Evolutionary conservation across 805 yeast species (phyloP), one percentile per base, ranked within the genome.

Genomic region (Zygoascus tannicola): DNA sequence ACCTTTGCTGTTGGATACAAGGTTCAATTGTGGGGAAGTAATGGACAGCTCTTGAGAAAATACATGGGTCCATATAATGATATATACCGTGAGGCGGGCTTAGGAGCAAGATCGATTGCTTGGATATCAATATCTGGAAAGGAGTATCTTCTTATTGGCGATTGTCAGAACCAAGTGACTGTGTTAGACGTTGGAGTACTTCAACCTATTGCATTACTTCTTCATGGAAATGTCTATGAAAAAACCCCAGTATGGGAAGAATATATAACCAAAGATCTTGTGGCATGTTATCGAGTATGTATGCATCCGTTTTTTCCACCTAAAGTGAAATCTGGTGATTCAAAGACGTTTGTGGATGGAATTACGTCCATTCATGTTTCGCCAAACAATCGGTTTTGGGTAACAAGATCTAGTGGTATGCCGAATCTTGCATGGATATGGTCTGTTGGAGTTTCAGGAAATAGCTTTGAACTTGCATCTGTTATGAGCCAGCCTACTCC

Each of bases 351-450:
- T 36, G 34, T 30, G 3, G 22, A 38, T n/a, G 51, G 51, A n/a
- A 42, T 53, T 14, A 12, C 23, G 4, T 21, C 35, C 4, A 22
- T 53, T 35, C 36, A 46, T 23, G 26, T 49, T 14, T 48, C 54
- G 16, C 39, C 47, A 3, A 40, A 38, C 23, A 44, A 47, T 5
- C 16, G 34, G 19, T 34, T 40, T 7, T 12, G 52, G 10, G 57
- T 55, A 3, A 42, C 48, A 10, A 35, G 18, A 10, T 37, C 38
- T 5, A 35, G 36, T 5, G 42, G 53, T 4, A 40, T 38, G 47
- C 54, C 56, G 5, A 33, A 46, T 30, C 26, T 51, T 5, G 49
- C 51, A 3, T 53, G 54, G 53, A 41, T 53, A 3, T 53, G 57
- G 57, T 35, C 38, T 5, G 22, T 46, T 14, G 38, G 35, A 2